phyloP scores from a whole-genome alignment of 306 rosid species.

The Sophora flavescens region DNA sequence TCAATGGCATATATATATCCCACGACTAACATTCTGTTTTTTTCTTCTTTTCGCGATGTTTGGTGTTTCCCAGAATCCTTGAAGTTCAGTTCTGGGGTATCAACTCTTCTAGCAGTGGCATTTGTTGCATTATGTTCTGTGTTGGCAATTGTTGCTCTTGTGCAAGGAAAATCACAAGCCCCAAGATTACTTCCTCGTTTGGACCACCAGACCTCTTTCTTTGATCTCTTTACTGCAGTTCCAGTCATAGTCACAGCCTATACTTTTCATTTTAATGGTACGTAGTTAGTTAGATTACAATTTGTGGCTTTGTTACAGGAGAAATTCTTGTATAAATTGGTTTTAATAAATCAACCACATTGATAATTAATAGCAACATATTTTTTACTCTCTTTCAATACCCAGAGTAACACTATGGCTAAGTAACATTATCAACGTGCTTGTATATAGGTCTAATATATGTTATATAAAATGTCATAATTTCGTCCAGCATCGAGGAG shows the following conservation, averaged over 20 bases:
- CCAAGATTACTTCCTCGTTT: constrained; percentile 78
- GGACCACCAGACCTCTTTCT: constrained; percentile 69
- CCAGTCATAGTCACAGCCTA: constrained; percentile 96
- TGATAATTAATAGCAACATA: too few relatives aligned
- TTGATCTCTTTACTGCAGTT: constrained; percentile 88
- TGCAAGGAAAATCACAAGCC: constrained; percentile 66
- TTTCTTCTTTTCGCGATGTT: background rate
- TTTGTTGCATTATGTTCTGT: constrained; percentile 80
- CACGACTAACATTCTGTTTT: background rate
- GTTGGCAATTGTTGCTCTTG: constrained; percentile 69
- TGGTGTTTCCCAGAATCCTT: constrained; percentile 63
- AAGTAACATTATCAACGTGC: too few relatives aligned
- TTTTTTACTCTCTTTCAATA: too few relatives aligned
- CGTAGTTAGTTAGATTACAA: constrained; percentile 15
- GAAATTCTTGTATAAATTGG: too few relatives aligned
- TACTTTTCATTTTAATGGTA: constrained; percentile 96
- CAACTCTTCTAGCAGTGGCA: constrained; percentile 84
- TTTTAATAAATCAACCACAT: too few relatives aligned
- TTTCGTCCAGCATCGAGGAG: too few relatives aligned
- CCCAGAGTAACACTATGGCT: too few relatives aligned
- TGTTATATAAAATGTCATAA: too few relatives aligned
- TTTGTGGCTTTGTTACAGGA: background rate
- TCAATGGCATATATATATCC: background rate
- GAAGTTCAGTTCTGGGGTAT: constrained; percentile 78
- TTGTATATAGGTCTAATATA: too few relatives aligned